Conservation (phyloP, 768 basidiomycete species). For the Tubosaeta brunneosetosa region DNA sequence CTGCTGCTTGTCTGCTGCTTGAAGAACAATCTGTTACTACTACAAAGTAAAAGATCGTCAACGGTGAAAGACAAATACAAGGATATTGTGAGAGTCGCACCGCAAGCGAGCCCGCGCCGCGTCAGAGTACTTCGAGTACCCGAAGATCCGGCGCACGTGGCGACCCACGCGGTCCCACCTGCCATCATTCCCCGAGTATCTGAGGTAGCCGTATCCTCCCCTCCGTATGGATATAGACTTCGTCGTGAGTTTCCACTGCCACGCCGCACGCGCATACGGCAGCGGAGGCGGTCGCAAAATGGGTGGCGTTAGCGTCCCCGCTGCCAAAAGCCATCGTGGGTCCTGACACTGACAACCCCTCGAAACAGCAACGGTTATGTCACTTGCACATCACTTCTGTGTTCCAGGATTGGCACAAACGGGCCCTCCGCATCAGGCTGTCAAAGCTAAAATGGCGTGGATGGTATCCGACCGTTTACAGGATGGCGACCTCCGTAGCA, state of each 20-base stretch:
- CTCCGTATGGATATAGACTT: conserved; percentile 26
- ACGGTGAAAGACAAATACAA: neutral
- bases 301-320: conserved; percentile 18
- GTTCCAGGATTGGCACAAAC: conserved; percentile 28
- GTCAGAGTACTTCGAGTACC: conserved; percentile 2
- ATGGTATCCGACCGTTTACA: conserved; percentile 1
- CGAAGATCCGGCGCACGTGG: conserved; percentile 29
- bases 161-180: conserved; percentile 20
- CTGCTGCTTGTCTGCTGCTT: neutral
- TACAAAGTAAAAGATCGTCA: neutral
- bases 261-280: conserved; percentile 15
- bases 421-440: conserved; percentile 25
- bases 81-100: neutral
- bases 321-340: conserved; percentile 8
- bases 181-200: conserved; percentile 9
- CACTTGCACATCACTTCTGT: conserved; percentile 26
- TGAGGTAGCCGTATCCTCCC: conserved; percentile 23
- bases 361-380: conserved; percentile 25
- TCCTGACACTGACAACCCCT: conserved; percentile 24
- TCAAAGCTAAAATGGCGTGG: conserved; percentile 16
- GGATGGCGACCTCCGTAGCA: neutral
- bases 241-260: conserved; percentile 25
- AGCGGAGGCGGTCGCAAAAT: conserved; percentile 22
- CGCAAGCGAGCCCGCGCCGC: conserved; percentile 18
- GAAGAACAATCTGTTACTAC: neutral